These are phyloP conservation scores for Aspergillus phoenicis DNA, from an alignment of 2,329 filamentous ascomycete species.

Conservation along the genomic window DNA sequence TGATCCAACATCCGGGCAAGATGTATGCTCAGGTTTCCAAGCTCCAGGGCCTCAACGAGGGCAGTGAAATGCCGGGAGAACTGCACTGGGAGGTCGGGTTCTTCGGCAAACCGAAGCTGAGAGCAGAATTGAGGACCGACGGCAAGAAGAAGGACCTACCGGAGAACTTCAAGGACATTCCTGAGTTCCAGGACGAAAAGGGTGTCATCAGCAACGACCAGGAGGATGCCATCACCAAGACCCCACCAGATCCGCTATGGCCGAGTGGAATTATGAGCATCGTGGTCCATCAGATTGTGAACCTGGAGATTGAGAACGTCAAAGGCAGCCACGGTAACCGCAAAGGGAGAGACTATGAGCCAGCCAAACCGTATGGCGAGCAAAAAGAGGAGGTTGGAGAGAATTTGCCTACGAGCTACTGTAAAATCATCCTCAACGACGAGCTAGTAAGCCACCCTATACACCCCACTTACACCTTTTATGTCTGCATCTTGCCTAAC, in stretches of 20 bases:
- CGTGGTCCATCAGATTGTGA: constrained; percentile 92
- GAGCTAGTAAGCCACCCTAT: constrained; percentile 59
- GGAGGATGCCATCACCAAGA: constrained; percentile 84
- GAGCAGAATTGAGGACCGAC: constrained; percentile 80
- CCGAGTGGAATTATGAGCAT: constrained; percentile 86
- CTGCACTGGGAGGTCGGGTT: constrained; percentile 96
- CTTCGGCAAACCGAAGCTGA: constrained; percentile 87
- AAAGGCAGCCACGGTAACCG: constrained; percentile 80
- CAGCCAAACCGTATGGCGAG: constrained; percentile 81
- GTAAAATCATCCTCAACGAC: constrained; percentile 88
- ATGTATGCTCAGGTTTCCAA: constrained; percentile 90
- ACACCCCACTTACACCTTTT: not conserved
- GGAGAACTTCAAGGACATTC: constrained; percentile 69
- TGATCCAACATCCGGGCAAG: constrained; percentile 89
- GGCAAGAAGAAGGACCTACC: constrained; percentile 81
- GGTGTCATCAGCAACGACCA: constrained; percentile 71
- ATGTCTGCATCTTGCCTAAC: not conserved
- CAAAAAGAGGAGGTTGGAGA: constrained; percentile 81
- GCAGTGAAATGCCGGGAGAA: constrained; percentile 86
- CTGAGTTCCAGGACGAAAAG: constrained; percentile 84
- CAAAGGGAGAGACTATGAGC: constrained; percentile 85
- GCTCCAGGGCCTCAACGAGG: constrained; percentile 78
- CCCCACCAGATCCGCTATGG: constrained; percentile 94
- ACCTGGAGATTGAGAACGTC: constrained; percentile 86
- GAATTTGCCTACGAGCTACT: constrained; percentile 85